These are phyloP conservation scores for Gossypium herbaceum DNA, from an alignment of 345 rosid species.

Conservation along the genomic window DNA sequence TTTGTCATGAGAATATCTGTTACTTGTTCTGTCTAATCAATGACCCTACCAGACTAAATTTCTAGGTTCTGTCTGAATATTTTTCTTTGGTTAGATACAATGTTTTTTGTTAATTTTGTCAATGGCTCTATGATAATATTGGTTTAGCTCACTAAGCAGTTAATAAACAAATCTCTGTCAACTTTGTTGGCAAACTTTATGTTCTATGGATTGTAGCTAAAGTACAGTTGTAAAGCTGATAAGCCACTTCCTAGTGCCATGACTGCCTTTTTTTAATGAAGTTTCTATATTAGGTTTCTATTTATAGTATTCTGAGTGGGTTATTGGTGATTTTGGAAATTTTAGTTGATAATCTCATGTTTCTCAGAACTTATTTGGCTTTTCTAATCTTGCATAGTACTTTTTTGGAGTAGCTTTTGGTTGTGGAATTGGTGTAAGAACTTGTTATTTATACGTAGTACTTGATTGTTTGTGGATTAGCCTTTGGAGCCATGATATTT, in stretches of 20 bases:
- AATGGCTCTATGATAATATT: not conserved
- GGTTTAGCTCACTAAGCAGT: not conserved
- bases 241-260: not conserved
- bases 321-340: not conserved
- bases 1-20: not conserved
- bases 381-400: not conserved
- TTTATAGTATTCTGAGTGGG: not conserved
- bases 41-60: not conserved
- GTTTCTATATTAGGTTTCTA: not conserved
- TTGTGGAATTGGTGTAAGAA: not conserved
- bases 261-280: not conserved
- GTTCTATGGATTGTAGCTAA: not conserved
- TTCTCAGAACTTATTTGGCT: not conserved
- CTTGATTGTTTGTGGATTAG: too few species aligned
- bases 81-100: not conserved
- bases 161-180: not conserved
- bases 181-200: not conserved
- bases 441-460: not conserved
- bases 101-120: not conserved
- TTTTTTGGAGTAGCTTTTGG: not conserved
- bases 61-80: not conserved
- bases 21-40: not conserved
- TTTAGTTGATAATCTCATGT: not conserved
- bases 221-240: not conserved
- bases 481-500: too few species aligned